Evolutionary conservation across 192 early-diverging fungal species (phyloP).

Genomic region (Coemansia asiatica): DNA sequence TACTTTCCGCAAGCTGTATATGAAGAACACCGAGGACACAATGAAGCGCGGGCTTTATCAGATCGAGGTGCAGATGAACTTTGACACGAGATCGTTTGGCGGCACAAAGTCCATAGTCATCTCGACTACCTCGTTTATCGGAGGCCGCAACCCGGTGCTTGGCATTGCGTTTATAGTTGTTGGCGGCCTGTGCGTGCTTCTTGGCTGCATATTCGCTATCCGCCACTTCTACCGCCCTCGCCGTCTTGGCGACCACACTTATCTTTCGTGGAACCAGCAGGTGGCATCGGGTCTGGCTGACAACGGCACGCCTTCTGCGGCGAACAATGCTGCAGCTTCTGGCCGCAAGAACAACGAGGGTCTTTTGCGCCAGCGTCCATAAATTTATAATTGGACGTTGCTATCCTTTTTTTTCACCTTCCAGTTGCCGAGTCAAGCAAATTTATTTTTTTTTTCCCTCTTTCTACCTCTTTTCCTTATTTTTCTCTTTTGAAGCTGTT

Average conservation of each 20-base stretch:
- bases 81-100: constrained; percentile 79
- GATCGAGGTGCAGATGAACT: constrained; percentile 77
- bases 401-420: constrained; percentile 18
- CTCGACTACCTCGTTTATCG: constrained; percentile 90
- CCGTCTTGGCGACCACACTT: constrained; percentile 95
- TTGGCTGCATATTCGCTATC: constrained; percentile 85
- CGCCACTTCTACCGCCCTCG: constrained; percentile 94
- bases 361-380: constrained; percentile 34
- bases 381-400: neutral
- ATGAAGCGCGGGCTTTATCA: constrained; percentile 72
- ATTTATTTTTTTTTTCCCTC: neutral
- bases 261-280: constrained; percentile 93
- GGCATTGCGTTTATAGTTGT: constrained; percentile 93
- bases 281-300: constrained; percentile 46
- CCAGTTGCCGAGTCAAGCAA: too few relatives aligned
- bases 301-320: constrained; percentile 12
- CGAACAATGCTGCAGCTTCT: constrained; percentile 16
- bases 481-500: neutral
- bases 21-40: constrained; percentile 63
- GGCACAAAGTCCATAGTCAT: constrained; percentile 96
- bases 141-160: constrained; percentile 96
- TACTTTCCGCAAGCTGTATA: constrained; percentile 94
- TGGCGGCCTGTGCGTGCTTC: constrained; percentile 83
- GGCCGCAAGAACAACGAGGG: constrained; percentile 20
- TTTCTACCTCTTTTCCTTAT: constrained; percentile 2